Conservation (phyloP, 78 protist species). For the Planoprotostelium fungivorum region DNA sequence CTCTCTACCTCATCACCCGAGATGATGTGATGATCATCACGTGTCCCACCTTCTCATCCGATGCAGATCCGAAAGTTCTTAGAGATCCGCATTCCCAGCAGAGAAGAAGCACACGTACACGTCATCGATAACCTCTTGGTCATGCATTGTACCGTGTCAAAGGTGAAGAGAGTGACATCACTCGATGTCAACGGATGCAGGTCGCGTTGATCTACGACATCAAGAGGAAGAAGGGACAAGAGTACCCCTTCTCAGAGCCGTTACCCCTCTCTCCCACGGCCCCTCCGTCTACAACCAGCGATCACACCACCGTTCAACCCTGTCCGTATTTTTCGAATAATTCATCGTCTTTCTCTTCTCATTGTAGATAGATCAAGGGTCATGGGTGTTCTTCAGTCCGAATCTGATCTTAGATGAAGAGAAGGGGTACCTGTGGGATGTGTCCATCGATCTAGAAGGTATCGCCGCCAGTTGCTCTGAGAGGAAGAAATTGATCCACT, state of each 20-base stretch:
- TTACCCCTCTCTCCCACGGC: background rate
- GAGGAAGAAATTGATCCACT: background rate
- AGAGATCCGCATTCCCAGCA: background rate
- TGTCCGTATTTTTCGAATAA: background rate
- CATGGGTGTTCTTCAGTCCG: background rate
- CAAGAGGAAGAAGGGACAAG: background rate
- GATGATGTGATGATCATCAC: background rate
- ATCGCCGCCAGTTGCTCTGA: background rate
- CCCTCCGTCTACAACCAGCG: background rate
- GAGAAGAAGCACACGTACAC: background rate
- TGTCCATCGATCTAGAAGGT: background rate
- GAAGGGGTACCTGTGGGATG: background rate
- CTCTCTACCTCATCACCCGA: background rate
- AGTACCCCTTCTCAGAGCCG: background rate
- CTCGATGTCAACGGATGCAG: background rate
- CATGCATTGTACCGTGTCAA: background rate
- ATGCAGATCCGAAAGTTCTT: background rate
- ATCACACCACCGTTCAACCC: background rate
- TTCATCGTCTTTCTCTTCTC: background rate
- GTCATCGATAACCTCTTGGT: background rate
- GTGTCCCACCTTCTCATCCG: background rate
- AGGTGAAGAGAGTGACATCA: background rate
- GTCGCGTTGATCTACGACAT: background rate
- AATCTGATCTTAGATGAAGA: background rate
- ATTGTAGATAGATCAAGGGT: background rate